A percentile compares a stretch with the other conserved stretches of the same genome.
phyloP scores from a whole-genome alignment of 2,329 filamentous ascomycete species.

The Colletotrichum kahawae region DNA sequence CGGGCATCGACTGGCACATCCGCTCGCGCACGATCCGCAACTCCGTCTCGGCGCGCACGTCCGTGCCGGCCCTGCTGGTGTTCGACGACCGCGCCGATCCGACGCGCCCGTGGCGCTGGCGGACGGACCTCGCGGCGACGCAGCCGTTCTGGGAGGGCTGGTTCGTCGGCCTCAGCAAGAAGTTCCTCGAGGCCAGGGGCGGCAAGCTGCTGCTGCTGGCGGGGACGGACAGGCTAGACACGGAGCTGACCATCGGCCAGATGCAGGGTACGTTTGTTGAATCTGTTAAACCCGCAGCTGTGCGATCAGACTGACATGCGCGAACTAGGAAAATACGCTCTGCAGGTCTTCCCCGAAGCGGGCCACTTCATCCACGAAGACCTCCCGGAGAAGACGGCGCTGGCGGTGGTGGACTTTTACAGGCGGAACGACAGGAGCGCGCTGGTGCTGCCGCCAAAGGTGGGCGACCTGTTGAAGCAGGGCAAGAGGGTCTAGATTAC shows the following conservation, averaged over 20 bases:
- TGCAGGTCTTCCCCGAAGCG: conserved; percentile 92
- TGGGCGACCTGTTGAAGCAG: conserved; percentile 72
- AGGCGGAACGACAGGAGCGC: conserved; percentile 86
- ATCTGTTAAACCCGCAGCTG: no score
- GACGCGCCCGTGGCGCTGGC: conserved; percentile 75
- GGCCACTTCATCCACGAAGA: conserved; percentile 98
- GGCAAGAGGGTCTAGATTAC: conserved; percentile 60
- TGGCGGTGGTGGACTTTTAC: conserved; percentile 88
- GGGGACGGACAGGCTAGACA: conserved; percentile 88
- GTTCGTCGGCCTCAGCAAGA: conserved; percentile 87
- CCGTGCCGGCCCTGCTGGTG: conserved; percentile 80
- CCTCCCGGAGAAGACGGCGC: conserved; percentile 86
- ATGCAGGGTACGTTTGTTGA: conserved; percentile 76
- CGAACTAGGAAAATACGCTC: conserved; percentile 80
- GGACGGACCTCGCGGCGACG: conserved; percentile 82
- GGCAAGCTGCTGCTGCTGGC: conserved; percentile 87
- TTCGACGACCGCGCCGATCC: conserved; percentile 42
- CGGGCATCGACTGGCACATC: conserved; percentile 93
- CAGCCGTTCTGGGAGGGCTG: conserved; percentile 94
- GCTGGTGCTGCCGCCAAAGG: conserved; percentile 89
- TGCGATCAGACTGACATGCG: neutral
- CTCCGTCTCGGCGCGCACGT: conserved; percentile 80
- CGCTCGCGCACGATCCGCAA: conserved; percentile 88
- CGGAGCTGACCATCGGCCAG: conserved; percentile 91
- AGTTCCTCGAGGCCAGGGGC: conserved; percentile 81